A percentile compares a stretch with the other conserved stretches of the same genome.
These are phyloP conservation scores for Harringtonia lauricola DNA, from an alignment of 2,329 filamentous ascomycete genomes.

Conservation along the genomic window DNA sequence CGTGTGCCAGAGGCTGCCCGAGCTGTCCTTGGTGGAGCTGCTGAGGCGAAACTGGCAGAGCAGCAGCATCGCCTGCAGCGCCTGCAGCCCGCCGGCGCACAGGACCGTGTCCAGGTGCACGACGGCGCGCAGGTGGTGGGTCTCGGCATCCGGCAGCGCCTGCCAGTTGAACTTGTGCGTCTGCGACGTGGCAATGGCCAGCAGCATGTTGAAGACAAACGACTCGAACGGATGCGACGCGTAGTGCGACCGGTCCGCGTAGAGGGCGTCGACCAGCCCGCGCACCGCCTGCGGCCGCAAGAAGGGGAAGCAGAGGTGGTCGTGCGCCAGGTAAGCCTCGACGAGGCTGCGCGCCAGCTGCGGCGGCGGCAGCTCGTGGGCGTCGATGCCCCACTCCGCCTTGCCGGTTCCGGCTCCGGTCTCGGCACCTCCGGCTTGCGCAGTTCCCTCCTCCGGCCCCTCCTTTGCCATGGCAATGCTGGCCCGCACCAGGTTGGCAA, in stretches of 20 bases:
- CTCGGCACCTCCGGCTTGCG: background rate
- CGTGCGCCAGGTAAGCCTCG: constrained; percentile 29
- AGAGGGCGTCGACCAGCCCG: constrained; percentile 18
- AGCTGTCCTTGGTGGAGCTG: constrained; percentile 25
- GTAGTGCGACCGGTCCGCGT: constrained; percentile 16
- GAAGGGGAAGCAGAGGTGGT: constrained; percentile 31
- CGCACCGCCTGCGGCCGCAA: constrained; percentile 20
- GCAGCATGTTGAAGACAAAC: constrained; percentile 30
- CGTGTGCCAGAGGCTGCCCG: constrained; percentile 31
- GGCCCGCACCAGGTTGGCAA: constrained; percentile 27
- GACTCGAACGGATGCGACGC: constrained; percentile 19
- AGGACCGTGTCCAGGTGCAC: constrained; percentile 24
- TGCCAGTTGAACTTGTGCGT: constrained; percentile 33
- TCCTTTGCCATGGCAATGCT: constrained; percentile 9
- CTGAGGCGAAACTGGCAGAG: constrained; percentile 31
- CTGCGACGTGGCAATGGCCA: constrained; percentile 30
- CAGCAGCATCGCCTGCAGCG: constrained; percentile 29
- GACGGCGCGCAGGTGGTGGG: constrained; percentile 27
- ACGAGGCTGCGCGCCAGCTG: constrained; percentile 23
- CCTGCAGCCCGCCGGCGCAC: constrained; percentile 21
- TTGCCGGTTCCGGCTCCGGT: background rate
- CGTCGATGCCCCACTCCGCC: constrained; percentile 3
- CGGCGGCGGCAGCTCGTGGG: constrained; percentile 20
- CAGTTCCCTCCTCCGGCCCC: background rate
- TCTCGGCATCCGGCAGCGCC: constrained; percentile 28